Evolutionary conservation across 768 basidiomycete genomes (phyloP).

Genomic region (Phylloporus sp.): DNA sequence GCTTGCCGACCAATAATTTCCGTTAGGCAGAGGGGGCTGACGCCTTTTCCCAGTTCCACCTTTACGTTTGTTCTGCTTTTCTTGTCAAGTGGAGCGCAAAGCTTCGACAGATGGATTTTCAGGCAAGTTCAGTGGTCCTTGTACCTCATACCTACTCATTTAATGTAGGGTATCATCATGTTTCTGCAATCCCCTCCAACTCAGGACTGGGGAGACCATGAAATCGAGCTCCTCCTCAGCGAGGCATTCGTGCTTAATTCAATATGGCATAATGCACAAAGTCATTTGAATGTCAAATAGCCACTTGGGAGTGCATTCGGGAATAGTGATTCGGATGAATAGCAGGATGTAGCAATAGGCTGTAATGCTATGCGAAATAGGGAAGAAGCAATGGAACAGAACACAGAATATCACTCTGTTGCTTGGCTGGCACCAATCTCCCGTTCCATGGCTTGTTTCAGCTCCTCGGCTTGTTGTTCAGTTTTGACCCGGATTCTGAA

Average conservation of each 20-base stretch:
- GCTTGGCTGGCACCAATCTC: conserved; percentile 51
- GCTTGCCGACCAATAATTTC: background rate
- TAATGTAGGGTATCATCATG: conserved; percentile 90
- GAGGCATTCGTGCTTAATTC: conserved; percentile 94
- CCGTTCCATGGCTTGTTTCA: conserved; percentile 58
- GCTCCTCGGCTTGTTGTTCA: conserved; percentile 51
- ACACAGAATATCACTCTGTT: conserved; percentile 7
- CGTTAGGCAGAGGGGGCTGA: conserved; percentile 91
- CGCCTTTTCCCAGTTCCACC: conserved; percentile 97
- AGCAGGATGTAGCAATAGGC: conserved; percentile 22
- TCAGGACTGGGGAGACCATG: conserved; percentile 92
- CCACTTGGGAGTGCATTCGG: background rate
- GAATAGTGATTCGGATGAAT: conserved; percentile 5
- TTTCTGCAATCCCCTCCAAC: conserved; percentile 92
- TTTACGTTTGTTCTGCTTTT: conserved; percentile 98
- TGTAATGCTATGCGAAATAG: conserved; percentile 21
- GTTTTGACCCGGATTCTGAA: conserved; percentile 61
- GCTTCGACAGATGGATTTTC: conserved; percentile 95
- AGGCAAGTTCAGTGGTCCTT: conserved; percentile 48
- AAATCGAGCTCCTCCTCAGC: conserved; percentile 91
- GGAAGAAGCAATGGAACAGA: background rate
- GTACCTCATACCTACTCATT: background rate
- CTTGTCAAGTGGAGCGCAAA: conserved; percentile 94
- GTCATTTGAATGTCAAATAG: conserved; percentile 68
- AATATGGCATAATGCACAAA: conserved; percentile 91